Percentiles rank a stretch among this genome's conserved stretches.
Evolutionary conservation across 257 asterid genomes (phyloP).

Genomic region (Fraxinus quadrangulata): DNA sequence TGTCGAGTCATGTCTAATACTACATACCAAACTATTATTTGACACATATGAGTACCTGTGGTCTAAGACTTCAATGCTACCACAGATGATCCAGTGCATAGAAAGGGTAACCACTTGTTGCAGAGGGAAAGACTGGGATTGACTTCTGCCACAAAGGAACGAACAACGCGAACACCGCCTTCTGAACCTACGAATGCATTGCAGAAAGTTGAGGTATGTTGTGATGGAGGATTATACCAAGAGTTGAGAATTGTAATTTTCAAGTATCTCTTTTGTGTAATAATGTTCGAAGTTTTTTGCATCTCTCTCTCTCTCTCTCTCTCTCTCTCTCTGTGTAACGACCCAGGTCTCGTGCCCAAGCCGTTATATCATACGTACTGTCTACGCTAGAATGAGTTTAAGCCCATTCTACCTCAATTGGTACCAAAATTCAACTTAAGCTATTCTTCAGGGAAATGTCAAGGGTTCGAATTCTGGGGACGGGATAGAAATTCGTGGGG

Average conservation of each 20-base stretch:
- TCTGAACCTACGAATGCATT: constrained; percentile 67
- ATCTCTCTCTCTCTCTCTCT: too few relatives aligned
- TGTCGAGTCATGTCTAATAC: neutral
- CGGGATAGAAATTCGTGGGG: too few relatives aligned
- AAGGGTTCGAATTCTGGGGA: too few relatives aligned
- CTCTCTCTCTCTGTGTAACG: too few relatives aligned
- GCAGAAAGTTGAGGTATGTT: constrained; percentile 88
- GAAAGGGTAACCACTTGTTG: constrained; percentile 80
- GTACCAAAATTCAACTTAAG: too few relatives aligned
- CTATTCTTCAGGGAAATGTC: too few relatives aligned
- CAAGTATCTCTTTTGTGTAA: neutral
- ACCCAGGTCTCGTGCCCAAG: too few relatives aligned
- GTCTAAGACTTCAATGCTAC: constrained; percentile 29
- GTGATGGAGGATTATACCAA: constrained; percentile 4
- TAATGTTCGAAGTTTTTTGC: neutral
- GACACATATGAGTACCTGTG: neutral
- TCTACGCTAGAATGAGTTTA: too few relatives aligned
- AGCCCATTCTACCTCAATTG: too few relatives aligned
- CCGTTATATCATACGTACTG: too few relatives aligned
- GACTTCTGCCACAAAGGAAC: constrained; percentile 61
- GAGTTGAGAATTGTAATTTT: constrained; percentile 1
- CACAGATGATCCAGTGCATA: constrained; percentile 70
- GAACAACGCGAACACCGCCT: constrained; percentile 44
- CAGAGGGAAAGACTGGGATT: constrained; percentile 86
- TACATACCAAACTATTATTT: constrained; percentile 1